phyloP scores from a whole-genome alignment of 768 basidiomycete species.

The Suillus cothurnatus region DNA sequence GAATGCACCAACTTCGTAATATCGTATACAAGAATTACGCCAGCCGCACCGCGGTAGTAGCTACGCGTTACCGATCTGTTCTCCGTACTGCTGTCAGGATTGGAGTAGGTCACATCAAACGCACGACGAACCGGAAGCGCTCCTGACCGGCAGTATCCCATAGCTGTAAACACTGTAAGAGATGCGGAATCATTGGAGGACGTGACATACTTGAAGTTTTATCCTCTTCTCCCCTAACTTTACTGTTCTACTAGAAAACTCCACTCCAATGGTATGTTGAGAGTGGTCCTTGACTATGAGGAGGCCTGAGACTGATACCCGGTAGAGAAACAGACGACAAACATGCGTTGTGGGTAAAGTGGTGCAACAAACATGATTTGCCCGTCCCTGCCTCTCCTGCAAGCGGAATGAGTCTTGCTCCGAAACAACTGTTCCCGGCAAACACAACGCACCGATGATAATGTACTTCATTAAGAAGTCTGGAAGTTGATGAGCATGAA shows the following conservation, averaged over 20 bases:
- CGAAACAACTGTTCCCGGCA: conserved; percentile 10
- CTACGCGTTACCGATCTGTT: conserved; percentile 87
- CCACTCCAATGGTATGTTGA: conserved; percentile 98
- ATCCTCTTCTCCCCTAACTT: conserved; percentile 93
- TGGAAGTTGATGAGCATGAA: conserved; percentile 37
- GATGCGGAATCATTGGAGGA: conserved; percentile 16
- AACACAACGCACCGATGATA: conserved; percentile 71
- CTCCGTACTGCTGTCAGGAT: conserved; percentile 18
- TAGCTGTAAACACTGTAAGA: conserved; percentile 49
- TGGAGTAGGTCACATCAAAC: conserved; percentile 16
- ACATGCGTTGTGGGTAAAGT: conserved; percentile 97
- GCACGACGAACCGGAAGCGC: conserved; percentile 68
- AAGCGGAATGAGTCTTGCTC: conserved; percentile 12
- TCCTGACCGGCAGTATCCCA: conserved; percentile 99
- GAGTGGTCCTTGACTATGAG: conserved; percentile 93
- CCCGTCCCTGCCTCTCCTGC: conserved; percentile 95
- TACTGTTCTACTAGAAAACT: conserved; percentile 94
- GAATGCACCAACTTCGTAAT: conserved; percentile 70
- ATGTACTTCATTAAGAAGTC: conserved; percentile 99
- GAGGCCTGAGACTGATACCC: conserved; percentile 7
- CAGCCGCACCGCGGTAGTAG: conserved; percentile 94
- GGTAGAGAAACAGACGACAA: conserved; percentile 36
- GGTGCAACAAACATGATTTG: conserved; percentile 95
- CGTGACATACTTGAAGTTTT: conserved; percentile 79
- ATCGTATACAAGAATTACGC: conserved; percentile 91